Evolutionary conservation across 1,284 basidiomycete species (phyloP).

Genomic region (Jaminaea rosea): DNA sequence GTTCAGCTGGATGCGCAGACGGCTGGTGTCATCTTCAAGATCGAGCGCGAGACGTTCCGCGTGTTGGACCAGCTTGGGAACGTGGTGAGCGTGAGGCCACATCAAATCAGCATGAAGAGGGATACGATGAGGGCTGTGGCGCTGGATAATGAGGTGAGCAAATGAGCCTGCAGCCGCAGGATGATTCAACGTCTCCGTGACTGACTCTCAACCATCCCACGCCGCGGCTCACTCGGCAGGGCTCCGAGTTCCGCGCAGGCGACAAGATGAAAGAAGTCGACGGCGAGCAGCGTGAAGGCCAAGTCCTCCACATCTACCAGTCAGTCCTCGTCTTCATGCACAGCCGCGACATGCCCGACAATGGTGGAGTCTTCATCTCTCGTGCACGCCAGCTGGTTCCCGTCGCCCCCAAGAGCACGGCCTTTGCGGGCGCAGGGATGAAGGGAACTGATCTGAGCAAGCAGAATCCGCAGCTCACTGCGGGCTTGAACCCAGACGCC

Average conservation of each 20-base stretch:
- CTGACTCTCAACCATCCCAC: no score
- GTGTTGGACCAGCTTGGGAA: slow-evolving; percentile 84
- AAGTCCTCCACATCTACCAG: slow-evolving; percentile 87
- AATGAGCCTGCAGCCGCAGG: no score
- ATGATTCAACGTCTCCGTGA: no score
- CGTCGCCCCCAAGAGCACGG: slow-evolving; percentile 62
- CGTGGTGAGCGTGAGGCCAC: slow-evolving; percentile 77
- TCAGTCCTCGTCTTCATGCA: slow-evolving; percentile 89
- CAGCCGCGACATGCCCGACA: slow-evolving; percentile 80
- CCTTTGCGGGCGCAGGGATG: slow-evolving; percentile 18
- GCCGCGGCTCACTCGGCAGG: no score
- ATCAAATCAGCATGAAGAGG: slow-evolving; percentile 78
- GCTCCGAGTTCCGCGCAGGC: slow-evolving; percentile 64
- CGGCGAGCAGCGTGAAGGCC: slow-evolving; percentile 79
- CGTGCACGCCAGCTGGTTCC: slow-evolving; percentile 48
- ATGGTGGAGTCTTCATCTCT: slow-evolving; percentile 87
- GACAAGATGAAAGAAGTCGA: slow-evolving; percentile 91
- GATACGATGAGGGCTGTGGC: slow-evolving; percentile 78
- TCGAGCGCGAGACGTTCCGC: slow-evolving; percentile 87
- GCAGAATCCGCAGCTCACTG: slow-evolving; percentile 72
- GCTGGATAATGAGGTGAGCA: slow-evolving; percentile 78
- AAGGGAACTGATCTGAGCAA: slow-evolving; percentile 69
- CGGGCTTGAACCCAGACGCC: slow-evolving; percentile 8
- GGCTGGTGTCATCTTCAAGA: slow-evolving; percentile 94
- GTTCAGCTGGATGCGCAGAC: slow-evolving; percentile 91